Percentiles rank a stretch among this genome's conserved stretches.
Conservation (phyloP, 2,329 filamentous ascomycete species). For the Fusarium sp. region DNA sequence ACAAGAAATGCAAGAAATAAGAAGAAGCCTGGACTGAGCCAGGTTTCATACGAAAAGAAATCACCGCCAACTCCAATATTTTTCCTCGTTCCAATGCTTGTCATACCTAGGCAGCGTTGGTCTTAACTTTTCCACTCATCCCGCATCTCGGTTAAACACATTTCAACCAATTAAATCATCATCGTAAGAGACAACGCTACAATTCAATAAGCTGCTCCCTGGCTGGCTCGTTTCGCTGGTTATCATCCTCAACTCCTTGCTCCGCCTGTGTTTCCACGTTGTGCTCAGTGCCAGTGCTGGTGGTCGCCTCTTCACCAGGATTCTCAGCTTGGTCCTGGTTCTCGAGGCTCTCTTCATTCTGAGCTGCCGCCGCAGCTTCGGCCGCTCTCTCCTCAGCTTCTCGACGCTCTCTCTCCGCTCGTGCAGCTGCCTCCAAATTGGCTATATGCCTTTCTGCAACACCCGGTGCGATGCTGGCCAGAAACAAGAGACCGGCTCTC, state of each 20-base stretch:
- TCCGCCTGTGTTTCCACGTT: constrained; percentile 4
- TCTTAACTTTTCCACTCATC: constrained; percentile 34
- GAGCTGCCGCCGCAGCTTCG: constrained; percentile 42
- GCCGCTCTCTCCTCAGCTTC: constrained; percentile 52
- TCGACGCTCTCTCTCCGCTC: constrained; percentile 55
- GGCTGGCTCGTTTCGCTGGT: constrained; percentile 22
- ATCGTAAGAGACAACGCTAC: constrained; percentile 1
- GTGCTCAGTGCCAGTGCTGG: constrained; percentile 20
- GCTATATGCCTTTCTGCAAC: constrained; percentile 73
- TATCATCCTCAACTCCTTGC: constrained; percentile 13
- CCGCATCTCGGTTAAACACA: constrained; percentile 21
- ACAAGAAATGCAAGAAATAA: constrained; percentile 19
- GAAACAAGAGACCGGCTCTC: constrained; percentile 68
- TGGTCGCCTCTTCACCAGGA: constrained; percentile 4
- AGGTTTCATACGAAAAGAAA: constrained; percentile 18
- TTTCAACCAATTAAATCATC: constrained; percentile 5
- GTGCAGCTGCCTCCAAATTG: constrained; percentile 62
- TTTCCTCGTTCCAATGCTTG: constrained; percentile 24
- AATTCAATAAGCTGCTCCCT: constrained; percentile 37
- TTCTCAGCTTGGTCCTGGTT: constrained; percentile 21
- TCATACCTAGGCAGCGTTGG: constrained; percentile 7
- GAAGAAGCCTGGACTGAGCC: neutral
- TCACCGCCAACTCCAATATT: constrained; percentile 38
- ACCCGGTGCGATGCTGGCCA: constrained; percentile 73
- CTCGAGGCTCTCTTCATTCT: constrained; percentile 35